Percentiles rank a stretch among this genome's conserved stretches.
phyloP scores from a whole-genome alignment of 495 filamentous ascomycete genomes.

The Apiosordaria backusii region DNA sequence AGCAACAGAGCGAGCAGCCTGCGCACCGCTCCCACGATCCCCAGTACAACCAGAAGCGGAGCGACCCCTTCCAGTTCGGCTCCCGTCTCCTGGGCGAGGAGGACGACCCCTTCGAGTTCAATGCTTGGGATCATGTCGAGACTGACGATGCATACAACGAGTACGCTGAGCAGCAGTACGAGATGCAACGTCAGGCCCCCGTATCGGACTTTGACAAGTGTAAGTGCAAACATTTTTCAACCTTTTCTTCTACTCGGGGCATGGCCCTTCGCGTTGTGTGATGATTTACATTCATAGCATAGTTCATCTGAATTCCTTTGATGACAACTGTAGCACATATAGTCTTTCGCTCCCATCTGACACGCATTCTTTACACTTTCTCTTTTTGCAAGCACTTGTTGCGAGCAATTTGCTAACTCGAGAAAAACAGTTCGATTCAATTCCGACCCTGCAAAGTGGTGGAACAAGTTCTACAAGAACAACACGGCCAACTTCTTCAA shows the following conservation, averaged over 20 bases:
- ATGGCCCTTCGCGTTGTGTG: constrained; percentile 34
- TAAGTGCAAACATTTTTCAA: constrained; percentile 32
- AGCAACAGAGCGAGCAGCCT: constrained; percentile 18
- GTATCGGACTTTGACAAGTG: constrained; percentile 84
- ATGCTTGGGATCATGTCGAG: constrained; percentile 97
- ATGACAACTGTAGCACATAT: constrained; percentile 50
- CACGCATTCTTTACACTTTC: constrained; percentile 14
- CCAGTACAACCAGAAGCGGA: constrained; percentile 68
- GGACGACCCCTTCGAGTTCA: constrained; percentile 90
- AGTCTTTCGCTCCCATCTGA: constrained; percentile 68
- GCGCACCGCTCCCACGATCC: constrained; percentile 55
- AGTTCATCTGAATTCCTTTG: constrained; percentile 58
- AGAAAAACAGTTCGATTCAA: constrained; percentile 67
- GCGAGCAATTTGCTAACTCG: constrained; percentile 33
- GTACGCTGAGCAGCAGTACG: constrained; percentile 76
- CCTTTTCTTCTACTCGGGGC: background rate
- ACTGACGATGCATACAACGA: constrained; percentile 78
- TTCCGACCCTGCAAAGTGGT: constrained; percentile 84
- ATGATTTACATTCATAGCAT: constrained; percentile 57
- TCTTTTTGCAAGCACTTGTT: constrained; percentile 8
- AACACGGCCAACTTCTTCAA: constrained; percentile 98
- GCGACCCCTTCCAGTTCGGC: constrained; percentile 91
- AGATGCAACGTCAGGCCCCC: constrained; percentile 73
- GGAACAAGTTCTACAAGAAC: constrained; percentile 94
- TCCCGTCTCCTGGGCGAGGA: constrained; percentile 75